Evolutionary conservation across 2,329 filamentous ascomycete genomes (phyloP), one percentile per base, ranked within the genome.

Genomic region (Beauveria sp.): DNA sequence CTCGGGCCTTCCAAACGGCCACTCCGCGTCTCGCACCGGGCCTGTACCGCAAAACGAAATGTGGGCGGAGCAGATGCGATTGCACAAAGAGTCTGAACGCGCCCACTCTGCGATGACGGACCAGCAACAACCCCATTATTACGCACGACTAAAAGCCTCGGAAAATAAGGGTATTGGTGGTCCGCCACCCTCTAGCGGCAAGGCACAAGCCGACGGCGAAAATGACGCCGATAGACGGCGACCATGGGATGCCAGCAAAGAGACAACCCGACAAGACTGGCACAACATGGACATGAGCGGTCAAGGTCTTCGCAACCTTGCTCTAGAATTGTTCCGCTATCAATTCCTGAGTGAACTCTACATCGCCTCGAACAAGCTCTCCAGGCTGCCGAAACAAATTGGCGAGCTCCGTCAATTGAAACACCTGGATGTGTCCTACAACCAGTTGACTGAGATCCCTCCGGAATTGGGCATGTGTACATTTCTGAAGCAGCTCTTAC

Each of bases 391-490:
- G 14, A 78, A 89, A 43, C 81, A 86, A 24, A 91, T 99, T 71
- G 92, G 94, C 44, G 84, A 88, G 67, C 80, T 99, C 65, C 87
- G 92, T 65, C 88, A 89, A 65, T 78, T 99, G 54, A 89, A 85
- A 41, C 84, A 92, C 69, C 83, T 99, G 54, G 93, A 99, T 73
- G 82, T 92, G 3, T 97, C 94, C 0, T 86, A 88, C 76, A 99
- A 99, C 73, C 85, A 93, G 64, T 81, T 99, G 63, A 83, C 82
- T 9, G 86, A 89, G 65, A 79, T 99, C 4, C 94, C 94, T 1
- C 84, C 90, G 24, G 93, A 99, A 77, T 85, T 99, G 63, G 94
- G 94, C 70, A 99, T 97, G 93, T 91, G 96, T 68, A 94, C 92
- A 30, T 94, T 92, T 67, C 79, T 99, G 60, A 92, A 91, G 75